Evolutionary conservation across 495 filamentous ascomycete species (phyloP).

Genomic region (Usnea hakonensis): DNA sequence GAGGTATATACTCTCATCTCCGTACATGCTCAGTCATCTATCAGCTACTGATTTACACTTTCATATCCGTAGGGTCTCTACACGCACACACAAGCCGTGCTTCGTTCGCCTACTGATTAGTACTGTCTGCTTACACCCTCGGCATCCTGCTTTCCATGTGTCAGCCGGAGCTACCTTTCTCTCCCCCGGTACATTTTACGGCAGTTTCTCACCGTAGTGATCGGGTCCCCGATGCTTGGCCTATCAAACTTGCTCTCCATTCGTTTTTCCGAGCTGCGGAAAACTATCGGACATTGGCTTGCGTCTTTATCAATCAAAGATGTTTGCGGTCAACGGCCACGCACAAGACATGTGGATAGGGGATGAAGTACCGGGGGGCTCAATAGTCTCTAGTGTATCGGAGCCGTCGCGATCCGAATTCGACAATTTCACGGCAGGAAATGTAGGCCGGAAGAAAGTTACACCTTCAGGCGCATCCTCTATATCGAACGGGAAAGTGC

Average conservation of each 20-base stretch:
- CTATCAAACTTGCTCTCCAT: not conserved
- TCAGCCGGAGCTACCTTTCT: constrained; percentile 6
- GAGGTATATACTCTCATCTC: not conserved
- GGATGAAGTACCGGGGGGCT: constrained; percentile 15
- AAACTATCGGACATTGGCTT: not conserved
- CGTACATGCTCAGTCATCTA: no score
- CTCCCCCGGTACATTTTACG: not conserved
- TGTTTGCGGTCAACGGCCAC: constrained; percentile 9
- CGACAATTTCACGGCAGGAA: constrained; percentile 15
- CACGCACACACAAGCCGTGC: not conserved
- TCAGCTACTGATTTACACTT: not conserved
- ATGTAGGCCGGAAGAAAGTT: constrained; percentile 3
- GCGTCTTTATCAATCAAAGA: not conserved
- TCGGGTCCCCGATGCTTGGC: not conserved
- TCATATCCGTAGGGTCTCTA: no score
- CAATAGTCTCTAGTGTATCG: constrained; percentile 7
- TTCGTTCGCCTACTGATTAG: not conserved
- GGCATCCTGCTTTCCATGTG: constrained; percentile 4
- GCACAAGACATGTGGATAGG: constrained; percentile 17
- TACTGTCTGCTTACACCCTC: constrained; percentile 7
- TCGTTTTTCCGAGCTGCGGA: not conserved
- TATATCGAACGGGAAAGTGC: constrained; percentile 10
- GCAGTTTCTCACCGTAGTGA: not conserved
- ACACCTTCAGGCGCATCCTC: constrained; percentile 1
- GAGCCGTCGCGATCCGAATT: constrained; percentile 11